These are phyloP conservation scores for Cudoniella acicularis DNA, from an alignment of 495 filamentous ascomycete genomes.

Conservation along the genomic window DNA sequence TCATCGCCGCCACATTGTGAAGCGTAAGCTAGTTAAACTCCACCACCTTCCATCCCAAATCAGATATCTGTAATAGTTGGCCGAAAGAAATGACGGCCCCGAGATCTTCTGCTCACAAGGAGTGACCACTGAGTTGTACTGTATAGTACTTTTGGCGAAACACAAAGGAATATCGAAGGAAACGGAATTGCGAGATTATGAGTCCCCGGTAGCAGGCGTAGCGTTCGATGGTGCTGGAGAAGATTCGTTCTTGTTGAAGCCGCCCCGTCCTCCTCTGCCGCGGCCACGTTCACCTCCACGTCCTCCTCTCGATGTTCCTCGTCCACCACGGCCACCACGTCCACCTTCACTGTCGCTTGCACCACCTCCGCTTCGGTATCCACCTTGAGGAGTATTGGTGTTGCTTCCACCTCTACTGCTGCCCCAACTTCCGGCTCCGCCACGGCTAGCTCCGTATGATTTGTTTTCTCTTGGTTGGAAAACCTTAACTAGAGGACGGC, in stretches of 20 bases:
- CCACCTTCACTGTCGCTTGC: constrained; percentile 75
- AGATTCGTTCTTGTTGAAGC: constrained; percentile 47
- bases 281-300: constrained; percentile 50
- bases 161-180: constrained; percentile 12
- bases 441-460: constrained; percentile 45
- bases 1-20: constrained; percentile 21
- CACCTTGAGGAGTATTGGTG: constrained; percentile 50
- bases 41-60: constrained; percentile 24
- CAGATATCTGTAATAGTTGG: constrained; percentile 22
- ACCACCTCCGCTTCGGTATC: constrained; percentile 69
- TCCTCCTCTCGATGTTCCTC: constrained; percentile 58
- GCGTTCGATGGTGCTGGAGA: constrained; percentile 50
- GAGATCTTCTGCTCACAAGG: constrained; percentile 20
- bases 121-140: constrained; percentile 30
- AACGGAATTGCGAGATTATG: constrained; percentile 32
- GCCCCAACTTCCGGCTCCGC: constrained; percentile 69
- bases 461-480: constrained; percentile 61
- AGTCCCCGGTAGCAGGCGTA: constrained; percentile 43
- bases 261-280: constrained; percentile 58
- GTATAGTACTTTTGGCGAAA: constrained; percentile 29
- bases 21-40: constrained; percentile 31
- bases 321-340: constrained; percentile 57
- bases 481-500: constrained; percentile 75
- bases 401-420: constrained; percentile 58
- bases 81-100: constrained; percentile 19